Conservation (phyloP, 352 stramenopile genomes). For the Globisporangium rhizosaccharum region DNA sequence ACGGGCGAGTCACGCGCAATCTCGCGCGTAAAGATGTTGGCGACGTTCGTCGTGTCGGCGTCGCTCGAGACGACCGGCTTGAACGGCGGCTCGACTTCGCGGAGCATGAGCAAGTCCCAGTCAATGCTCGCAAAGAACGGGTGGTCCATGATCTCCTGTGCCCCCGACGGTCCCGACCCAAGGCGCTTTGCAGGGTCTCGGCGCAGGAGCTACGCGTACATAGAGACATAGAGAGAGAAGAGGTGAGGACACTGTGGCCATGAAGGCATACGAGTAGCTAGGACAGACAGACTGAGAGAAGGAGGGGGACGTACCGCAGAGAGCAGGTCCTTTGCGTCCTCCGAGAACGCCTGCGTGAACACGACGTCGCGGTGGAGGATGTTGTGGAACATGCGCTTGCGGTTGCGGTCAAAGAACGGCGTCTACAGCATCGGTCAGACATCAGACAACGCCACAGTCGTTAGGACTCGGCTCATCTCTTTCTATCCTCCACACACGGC, state of each 20-base stretch:
- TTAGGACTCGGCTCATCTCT: neutral
- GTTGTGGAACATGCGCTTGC: constrained; percentile 94
- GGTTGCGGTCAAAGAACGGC: constrained; percentile 94
- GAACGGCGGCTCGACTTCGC: constrained; percentile 83
- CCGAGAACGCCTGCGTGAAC: constrained; percentile 83
- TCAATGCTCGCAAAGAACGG: constrained; percentile 86
- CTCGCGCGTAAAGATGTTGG: constrained; percentile 83
- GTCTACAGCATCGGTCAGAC: constrained; percentile 35
- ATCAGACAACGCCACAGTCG: neutral
- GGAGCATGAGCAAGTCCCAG: constrained; percentile 74
- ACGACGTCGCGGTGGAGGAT: constrained; percentile 87
- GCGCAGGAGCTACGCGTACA: constrained; percentile 47
- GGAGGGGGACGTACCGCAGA: constrained; percentile 32
- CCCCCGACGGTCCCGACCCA: constrained; percentile 73
- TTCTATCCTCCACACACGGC: neutral
- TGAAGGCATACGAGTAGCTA: too few relatives aligned
- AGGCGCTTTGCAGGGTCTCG: constrained; percentile 81
- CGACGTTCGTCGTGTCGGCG: constrained; percentile 81
- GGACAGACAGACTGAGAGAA: neutral
- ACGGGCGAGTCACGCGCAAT: constrained; percentile 86
- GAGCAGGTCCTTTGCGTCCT: constrained; percentile 84
- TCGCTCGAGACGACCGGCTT: constrained; percentile 84
- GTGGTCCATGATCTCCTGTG: constrained; percentile 88
- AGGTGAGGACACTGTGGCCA: neutral
- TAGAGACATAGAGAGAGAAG: neutral